Conservation (phyloP, 2,329 filamentous ascomycete genomes). For the Ophiostoma sp. region DNA sequence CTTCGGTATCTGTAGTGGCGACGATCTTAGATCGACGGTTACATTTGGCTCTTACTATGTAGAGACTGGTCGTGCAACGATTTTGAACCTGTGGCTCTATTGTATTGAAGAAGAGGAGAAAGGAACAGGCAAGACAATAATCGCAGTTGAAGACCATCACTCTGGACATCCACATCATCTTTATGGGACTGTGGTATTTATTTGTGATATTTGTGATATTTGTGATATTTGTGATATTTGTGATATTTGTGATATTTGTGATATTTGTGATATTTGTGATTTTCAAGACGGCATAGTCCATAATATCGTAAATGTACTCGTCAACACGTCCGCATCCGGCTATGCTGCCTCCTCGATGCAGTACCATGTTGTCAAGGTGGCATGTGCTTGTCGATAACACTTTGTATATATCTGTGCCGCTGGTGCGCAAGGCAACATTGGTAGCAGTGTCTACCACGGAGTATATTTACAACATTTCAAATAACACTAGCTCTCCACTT, state of each 20-base stretch:
- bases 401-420: neutral
- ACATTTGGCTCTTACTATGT: neutral
- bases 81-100: too few relatives aligned
- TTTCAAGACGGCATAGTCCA: neutral
- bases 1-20: neutral
- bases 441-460: neutral
- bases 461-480: neutral
- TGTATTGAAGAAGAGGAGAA: too few relatives aligned
- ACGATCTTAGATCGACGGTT: neutral
- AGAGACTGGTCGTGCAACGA: neutral
- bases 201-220: too few relatives aligned
- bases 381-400: neutral
- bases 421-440: neutral
- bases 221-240: neutral
- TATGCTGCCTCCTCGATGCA: neutral
- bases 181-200: too few relatives aligned
- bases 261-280: too few relatives aligned
- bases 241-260: neutral
- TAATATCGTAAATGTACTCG: neutral
- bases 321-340: neutral
- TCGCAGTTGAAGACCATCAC: too few relatives aligned
- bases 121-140: too few relatives aligned
- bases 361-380: neutral
- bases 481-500: neutral
- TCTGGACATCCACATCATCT: neutral